phyloP scores from a whole-genome alignment of 2,329 filamentous ascomycete species.

The Fusarium praegraminearum region DNA sequence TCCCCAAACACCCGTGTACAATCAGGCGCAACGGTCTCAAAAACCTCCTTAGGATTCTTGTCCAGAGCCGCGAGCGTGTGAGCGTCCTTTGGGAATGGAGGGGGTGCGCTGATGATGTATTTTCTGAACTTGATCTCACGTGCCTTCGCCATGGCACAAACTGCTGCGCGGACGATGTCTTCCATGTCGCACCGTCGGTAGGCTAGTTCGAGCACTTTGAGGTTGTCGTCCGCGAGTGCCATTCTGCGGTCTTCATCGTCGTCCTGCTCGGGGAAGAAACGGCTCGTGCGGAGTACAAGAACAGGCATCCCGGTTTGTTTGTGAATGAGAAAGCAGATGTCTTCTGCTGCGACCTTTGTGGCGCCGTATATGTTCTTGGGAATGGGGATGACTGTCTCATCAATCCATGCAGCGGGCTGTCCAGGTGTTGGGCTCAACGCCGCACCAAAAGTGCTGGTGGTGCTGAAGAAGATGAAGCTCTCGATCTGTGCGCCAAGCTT shows the following conservation, averaged over 20 bases:
- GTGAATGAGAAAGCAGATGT: slow-evolving; percentile 59
- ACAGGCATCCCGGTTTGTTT: slow-evolving; percentile 55
- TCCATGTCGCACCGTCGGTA: slow-evolving; percentile 59
- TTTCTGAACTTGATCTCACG: slow-evolving; percentile 52
- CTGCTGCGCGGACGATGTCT: slow-evolving; percentile 58
- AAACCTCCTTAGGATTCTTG: slow-evolving; percentile 48
- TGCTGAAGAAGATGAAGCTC: slow-evolving; percentile 60
- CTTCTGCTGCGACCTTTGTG: slow-evolving; percentile 63
- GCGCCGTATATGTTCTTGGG: slow-evolving; percentile 64
- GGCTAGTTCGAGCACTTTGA: slow-evolving; percentile 62
- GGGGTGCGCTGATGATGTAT: slow-evolving; percentile 60
- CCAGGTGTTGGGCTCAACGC: slow-evolving; percentile 55
- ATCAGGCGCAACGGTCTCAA: slow-evolving; percentile 46
- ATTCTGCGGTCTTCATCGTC: slow-evolving; percentile 57
- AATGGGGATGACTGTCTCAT: slow-evolving; percentile 55
- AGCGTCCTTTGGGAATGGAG: slow-evolving; percentile 53
- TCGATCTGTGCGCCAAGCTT: slow-evolving; percentile 44
- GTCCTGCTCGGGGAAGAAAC: slow-evolving; percentile 63
- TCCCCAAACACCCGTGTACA: slow-evolving; percentile 49
- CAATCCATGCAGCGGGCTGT: slow-evolving; percentile 58
- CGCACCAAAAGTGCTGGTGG: slow-evolving; percentile 59
- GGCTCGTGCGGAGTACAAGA: slow-evolving; percentile 59
- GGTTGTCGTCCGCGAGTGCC: slow-evolving; percentile 56
- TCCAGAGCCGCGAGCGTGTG: slow-evolving; percentile 53
- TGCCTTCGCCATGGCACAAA: slow-evolving; percentile 55